Conservation (phyloP, 2,329 filamentous ascomycete genomes). For the Ceratocystis variospora region DNA sequence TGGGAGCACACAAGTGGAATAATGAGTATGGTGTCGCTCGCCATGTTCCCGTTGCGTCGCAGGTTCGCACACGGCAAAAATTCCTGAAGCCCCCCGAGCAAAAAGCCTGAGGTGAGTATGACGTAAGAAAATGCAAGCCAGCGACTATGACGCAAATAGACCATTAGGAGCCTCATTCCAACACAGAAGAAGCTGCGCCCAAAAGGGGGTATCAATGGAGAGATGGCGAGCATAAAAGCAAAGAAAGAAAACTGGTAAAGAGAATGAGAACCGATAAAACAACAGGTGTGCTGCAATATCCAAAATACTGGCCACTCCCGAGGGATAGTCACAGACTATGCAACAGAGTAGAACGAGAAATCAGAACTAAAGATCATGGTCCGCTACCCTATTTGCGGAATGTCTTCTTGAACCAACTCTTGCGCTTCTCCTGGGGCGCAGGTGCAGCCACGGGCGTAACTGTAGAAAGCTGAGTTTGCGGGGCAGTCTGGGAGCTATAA, state of each 20-base stretch:
- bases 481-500: constrained; percentile 22
- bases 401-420: constrained; percentile 75
- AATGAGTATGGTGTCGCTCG: not conserved
- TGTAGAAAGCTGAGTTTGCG: constrained; percentile 17
- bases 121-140: not conserved
- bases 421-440: constrained; percentile 51
- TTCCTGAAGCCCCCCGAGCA: too few species aligned
- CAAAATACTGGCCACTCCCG: not conserved
- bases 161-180: not conserved
- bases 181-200: constrained; percentile 6
- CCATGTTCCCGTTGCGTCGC: too few species aligned
- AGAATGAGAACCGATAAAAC: constrained; percentile 8
- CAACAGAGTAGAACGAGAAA: not conserved
- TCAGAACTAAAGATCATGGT: constrained; percentile 1
- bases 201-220: constrained; percentile 4
- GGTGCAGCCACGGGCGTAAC: constrained; percentile 11
- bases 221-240: not conserved
- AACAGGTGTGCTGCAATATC: constrained; percentile 5
- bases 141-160: not conserved
- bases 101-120: not conserved
- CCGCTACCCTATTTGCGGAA: constrained; percentile 19
- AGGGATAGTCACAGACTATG: not conserved
- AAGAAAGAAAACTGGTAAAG: constrained; percentile 7
- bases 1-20: not conserved
- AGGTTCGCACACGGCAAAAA: too few species aligned